phyloP scores from a whole-genome alignment of 495 filamentous ascomycete species.

The Haplographium delicatum region DNA sequence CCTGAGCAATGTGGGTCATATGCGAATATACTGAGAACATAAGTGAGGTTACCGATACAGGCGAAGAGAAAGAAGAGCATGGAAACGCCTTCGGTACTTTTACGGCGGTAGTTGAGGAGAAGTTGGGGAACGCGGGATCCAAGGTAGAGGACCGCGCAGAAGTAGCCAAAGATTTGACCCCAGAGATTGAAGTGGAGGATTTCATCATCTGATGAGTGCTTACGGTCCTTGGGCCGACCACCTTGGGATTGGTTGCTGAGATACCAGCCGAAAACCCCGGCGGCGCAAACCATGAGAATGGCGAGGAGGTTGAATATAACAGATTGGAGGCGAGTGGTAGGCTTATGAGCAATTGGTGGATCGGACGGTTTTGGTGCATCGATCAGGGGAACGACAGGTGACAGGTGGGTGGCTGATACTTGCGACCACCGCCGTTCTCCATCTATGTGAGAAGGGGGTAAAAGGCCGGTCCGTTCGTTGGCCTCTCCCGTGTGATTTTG shows the following conservation, averaged over 20 bases:
- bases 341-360: constrained; percentile 1
- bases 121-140: constrained; percentile 85
- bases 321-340: constrained; percentile 44
- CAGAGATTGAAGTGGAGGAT: constrained; percentile 59
- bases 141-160: constrained; percentile 83
- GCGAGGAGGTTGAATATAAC: constrained; percentile 65
- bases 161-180: constrained; percentile 82
- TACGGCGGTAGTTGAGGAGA: constrained; percentile 81
- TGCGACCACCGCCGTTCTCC: constrained; percentile 30
- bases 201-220: constrained; percentile 19
- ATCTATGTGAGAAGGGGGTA: constrained; percentile 17
- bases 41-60: constrained; percentile 89
- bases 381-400: constrained; percentile 70
- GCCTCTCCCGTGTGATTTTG: constrained; percentile 25
- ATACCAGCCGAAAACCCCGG: constrained; percentile 84
- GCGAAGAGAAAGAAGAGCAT: constrained; percentile 96
- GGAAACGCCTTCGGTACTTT: constrained; percentile 84
- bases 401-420: constrained; percentile 64
- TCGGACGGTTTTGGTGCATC: constrained; percentile 28
- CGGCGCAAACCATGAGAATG: constrained; percentile 71
- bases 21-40: constrained; percentile 85
- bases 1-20: constrained; percentile 60
- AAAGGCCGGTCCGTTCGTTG: constrained; percentile 38
- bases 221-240: constrained; percentile 10
- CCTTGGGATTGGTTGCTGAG: constrained; percentile 45